Evolutionary conservation across 2,329 filamentous ascomycete genomes (phyloP), one percentile per base, ranked within the genome.

Genomic region (Akanthomyces muscarius): DNA sequence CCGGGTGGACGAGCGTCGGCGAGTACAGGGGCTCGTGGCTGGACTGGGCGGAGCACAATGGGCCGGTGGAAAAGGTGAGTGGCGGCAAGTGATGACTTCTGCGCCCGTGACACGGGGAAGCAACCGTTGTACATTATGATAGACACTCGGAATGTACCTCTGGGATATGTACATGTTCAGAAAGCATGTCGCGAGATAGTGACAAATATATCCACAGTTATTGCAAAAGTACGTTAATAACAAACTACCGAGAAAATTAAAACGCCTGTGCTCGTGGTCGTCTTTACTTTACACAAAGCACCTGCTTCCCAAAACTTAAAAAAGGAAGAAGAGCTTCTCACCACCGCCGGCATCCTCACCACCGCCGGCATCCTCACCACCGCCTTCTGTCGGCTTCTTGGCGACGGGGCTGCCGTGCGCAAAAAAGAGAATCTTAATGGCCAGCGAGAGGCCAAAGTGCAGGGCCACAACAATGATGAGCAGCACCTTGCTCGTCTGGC

Each of bases 401-500:
- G 74, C 72, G 11, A 75, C 74, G 6, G 75, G 57, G 75, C 89
- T 92, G 55, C 84, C 87, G 68, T 91, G 87, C 69, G 92, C 93
- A 77, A 99, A 99, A 83, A 98, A 98, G 33, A 98, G 79, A 64
- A 97, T 89, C 83, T 98, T 98, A 77, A 99, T 98, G 5, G 94
- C 91, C 70, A 98, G 86, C 1, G 94, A 86, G 68, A 99, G 81
- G n/a, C 89, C 95, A 33, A 92, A 88, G 78, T 99, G 95, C 66
- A 98, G 81, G 36, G 85, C 83, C 36, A 98, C 84, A 30, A 99
- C 93, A 25, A 94, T 80, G 59, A 98, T 81, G 64, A 99, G 82
- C 66, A 99, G 78, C 25, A 92, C 83, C 83, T 96, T 96, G 77
- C 91, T 95, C 28, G 91, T 92, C 81, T 97, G 92, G 66, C 88